Conservation (phyloP, 163 green algal genomes). For the Smithsoniella earleae region DNA sequence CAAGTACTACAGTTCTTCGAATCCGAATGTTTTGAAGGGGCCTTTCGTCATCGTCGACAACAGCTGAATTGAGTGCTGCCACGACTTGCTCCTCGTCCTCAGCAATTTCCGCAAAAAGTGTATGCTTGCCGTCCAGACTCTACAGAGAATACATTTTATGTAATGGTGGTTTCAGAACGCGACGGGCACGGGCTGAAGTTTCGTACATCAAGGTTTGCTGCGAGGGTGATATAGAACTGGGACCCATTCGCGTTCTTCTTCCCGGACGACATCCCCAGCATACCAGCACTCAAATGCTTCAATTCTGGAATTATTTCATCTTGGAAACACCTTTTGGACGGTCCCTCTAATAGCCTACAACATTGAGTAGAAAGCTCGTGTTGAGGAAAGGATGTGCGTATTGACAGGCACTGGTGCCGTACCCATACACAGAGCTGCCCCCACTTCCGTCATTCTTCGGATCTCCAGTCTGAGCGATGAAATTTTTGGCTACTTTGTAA, state of each 20-base stretch:
- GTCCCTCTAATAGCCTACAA: slow-evolving; percentile 71
- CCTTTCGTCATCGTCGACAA: slow-evolving; percentile 65
- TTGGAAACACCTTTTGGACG: slow-evolving; percentile 86
- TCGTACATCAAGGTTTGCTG: slow-evolving; percentile 38
- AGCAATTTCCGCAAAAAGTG: slow-evolving; percentile 80
- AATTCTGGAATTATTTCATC: slow-evolving; percentile 79
- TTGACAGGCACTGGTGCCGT: not conserved
- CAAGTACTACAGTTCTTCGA: slow-evolving; percentile 86
- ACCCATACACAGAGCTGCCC: slow-evolving; percentile 81
- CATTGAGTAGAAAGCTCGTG: not conserved
- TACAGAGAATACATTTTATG: too few species aligned
- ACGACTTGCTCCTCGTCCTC: slow-evolving; percentile 88
- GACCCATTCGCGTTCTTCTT: slow-evolving; percentile 71
- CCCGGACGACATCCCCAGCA: slow-evolving; percentile 78
- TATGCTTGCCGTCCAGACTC: slow-evolving; percentile 88
- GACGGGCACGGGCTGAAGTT: too few species aligned
- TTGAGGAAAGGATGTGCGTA: not conserved
- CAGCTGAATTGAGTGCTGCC: slow-evolving; percentile 79
- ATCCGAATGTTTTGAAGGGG: slow-evolving; percentile 95
- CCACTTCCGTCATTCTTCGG: slow-evolving; percentile 83
- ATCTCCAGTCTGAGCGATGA: slow-evolving; percentile 92
- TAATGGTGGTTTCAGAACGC: too few species aligned
- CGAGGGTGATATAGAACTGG: slow-evolving; percentile 51
- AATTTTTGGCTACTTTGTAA: slow-evolving; percentile 84
- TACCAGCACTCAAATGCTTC: slow-evolving; percentile 68